A percentile compares a stretch with the other conserved stretches of the same genome.
Conservation (phyloP, 2,329 filamentous ascomycete species). For the Tolypocladium inflatum region DNA sequence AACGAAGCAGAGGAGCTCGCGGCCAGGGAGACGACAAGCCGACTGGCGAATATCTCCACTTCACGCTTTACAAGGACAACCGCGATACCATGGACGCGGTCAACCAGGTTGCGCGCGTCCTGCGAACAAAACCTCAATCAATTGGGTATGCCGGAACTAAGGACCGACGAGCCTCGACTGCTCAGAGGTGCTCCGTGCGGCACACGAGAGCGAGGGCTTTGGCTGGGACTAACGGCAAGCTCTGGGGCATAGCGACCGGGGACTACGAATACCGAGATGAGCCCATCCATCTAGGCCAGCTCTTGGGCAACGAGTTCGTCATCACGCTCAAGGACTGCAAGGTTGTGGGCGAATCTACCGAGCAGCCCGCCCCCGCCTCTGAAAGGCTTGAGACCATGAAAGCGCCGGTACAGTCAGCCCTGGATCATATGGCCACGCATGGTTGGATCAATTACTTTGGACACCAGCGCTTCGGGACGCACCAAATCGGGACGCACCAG, state of each 20-base stretch:
- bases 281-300: slow-evolving; percentile 71
- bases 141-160: slow-evolving; percentile 80
- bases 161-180: slow-evolving; percentile 77
- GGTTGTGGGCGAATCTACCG: slow-evolving; percentile 34
- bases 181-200: slow-evolving; percentile 65
- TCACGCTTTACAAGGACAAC: slow-evolving; percentile 93
- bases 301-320: slow-evolving; percentile 83
- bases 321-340: slow-evolving; percentile 83
- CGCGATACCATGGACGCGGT: slow-evolving; percentile 92
- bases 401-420: slow-evolving; percentile 40
- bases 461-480: slow-evolving; percentile 91
- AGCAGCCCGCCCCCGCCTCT: slow-evolving; percentile 12
- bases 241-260: slow-evolving; percentile 58
- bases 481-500: slow-evolving; percentile 74
- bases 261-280: slow-evolving; percentile 70
- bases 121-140: slow-evolving; percentile 65
- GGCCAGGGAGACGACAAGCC: slow-evolving; percentile 20
- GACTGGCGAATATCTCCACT: slow-evolving; percentile 72
- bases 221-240: slow-evolving; percentile 52
- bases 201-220: slow-evolving; percentile 47
- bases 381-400: slow-evolving; percentile 21
- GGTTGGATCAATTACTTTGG: slow-evolving; percentile 98
- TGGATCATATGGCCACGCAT: slow-evolving; percentile 57
- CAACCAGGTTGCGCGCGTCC: slow-evolving; percentile 61
- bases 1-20: slow-evolving; percentile 15